Base-by-base conservation (phyloP, 2,329 filamentous ascomycete genomes). In the Trichoderma hamatum region DNA sequence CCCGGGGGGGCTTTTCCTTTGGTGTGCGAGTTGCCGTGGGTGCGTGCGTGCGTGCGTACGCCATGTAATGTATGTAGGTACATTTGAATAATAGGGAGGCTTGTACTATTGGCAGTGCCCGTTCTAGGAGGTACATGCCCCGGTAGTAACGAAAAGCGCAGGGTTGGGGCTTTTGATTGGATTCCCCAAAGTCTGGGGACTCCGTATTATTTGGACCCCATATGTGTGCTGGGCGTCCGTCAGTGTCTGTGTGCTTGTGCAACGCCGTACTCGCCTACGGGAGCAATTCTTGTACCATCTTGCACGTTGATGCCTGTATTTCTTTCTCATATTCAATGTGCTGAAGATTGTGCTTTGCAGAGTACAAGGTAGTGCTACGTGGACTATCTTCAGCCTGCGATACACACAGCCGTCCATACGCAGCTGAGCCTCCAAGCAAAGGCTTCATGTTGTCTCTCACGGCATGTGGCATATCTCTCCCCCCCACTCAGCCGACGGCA, bases 171-270 rank as follows among this genome's bases (percentile, higher is more conserved):
- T 14, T 24, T 9, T 34, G 52, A 49, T 56, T 56, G 39, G 63
- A 16, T 58, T 56, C 34, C 63, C 49, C 63, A 54, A 28, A 49
- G 36, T 58, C 51, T 65, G 62, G 51, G 62, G 62, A 65, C 51
- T 30, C 34, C 34, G 52, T 65, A 56, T 46, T 21, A 11, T 21
- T 36, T 55, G 16, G 34, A 28, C 46, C 34, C 39, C 39, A 43
- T 43, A n/a, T 10, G 39, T 7, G 16, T 43, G 39, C 39, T 7
- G 16, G 19, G 39, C 39, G 39, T 43, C 39, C 39, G 36, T 43
- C 39, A 16, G 39, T n/a, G 39, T 43, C 39, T 43, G 36, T n/a
- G 39, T 43, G 21, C 11, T 24, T 58, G 52, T 66, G 32, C 63
- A 28, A 66, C 63, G 28, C 63, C 63, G 52, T 58, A 66, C 51